Evolutionary conservation across 2,329 filamentous ascomycete genomes (phyloP).

Genomic region (Apiospora hydei): DNA sequence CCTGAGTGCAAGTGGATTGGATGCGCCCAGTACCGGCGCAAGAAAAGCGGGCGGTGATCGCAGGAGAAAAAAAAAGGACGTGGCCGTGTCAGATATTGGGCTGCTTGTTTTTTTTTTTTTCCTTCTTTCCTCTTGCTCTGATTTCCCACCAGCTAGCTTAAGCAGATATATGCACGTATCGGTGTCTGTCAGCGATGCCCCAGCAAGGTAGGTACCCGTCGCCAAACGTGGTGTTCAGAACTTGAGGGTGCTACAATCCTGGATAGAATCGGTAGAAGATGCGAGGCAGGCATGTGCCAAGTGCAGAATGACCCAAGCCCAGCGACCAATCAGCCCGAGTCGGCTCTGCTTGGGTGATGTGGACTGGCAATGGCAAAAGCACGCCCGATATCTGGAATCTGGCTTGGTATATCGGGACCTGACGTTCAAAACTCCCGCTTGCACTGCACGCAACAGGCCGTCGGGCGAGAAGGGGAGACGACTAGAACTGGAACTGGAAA

Average conservation of each 20-base stretch:
- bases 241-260: background rate
- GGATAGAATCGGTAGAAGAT: background rate
- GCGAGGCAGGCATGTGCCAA: background rate
- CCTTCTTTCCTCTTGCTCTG: background rate
- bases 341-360: background rate
- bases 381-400: conserved; percentile 4
- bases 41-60: conserved; percentile 19
- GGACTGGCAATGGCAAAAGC: background rate
- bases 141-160: background rate
- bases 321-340: background rate
- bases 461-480: background rate
- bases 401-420: background rate
- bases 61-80: conserved; percentile 13
- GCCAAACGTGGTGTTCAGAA: background rate
- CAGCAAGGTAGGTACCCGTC: background rate
- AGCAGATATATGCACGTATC: background rate
- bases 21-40: conserved; percentile 13
- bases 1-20: background rate
- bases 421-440: background rate
- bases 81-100: conserved; percentile 18
- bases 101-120: conserved; percentile 15
- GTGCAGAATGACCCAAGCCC: background rate
- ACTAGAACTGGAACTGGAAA: background rate
- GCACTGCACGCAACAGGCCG: background rate
- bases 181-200: background rate